These are phyloP conservation scores for Xylaria sp. DNA, from an alignment of 495 filamentous ascomycete species.

Conservation along the genomic window DNA sequence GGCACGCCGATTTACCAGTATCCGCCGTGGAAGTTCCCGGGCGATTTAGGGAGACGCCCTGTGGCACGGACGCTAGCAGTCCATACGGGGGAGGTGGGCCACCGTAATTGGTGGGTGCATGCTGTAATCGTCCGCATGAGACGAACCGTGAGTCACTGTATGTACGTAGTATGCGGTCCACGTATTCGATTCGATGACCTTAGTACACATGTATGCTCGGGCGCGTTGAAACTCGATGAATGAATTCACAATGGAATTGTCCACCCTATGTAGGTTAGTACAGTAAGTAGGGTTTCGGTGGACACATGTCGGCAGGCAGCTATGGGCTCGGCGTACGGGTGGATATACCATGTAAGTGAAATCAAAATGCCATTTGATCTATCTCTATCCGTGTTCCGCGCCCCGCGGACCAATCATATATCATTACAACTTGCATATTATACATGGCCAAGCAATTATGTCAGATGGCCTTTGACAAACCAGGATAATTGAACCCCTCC, in stretches of 20 bases:
- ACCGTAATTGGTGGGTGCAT: too few species aligned
- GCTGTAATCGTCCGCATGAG: neutral
- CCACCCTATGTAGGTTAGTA: too few species aligned
- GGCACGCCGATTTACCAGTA: neutral
- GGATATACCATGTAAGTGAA: too few species aligned
- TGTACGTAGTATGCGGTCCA: too few species aligned
- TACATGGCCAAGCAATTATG: constrained; percentile 19
- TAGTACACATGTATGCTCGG: too few species aligned
- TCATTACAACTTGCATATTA: neutral
- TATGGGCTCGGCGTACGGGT: too few species aligned
- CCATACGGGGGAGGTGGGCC: constrained; percentile 10
- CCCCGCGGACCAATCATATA: constrained; percentile 16
- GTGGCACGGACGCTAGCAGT: neutral
- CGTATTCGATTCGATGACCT: neutral
- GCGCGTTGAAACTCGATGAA: neutral
- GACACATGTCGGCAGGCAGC: constrained; percentile 4
- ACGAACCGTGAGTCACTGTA: constrained; percentile 15
- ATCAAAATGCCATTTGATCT: constrained; percentile 20
- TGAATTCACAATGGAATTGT: neutral
- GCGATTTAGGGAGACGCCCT: neutral
- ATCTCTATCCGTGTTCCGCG: constrained; percentile 10
- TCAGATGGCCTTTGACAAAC: neutral
- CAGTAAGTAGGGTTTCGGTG: neutral
- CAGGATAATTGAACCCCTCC: neutral
- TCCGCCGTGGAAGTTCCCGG: constrained; percentile 2